Base-by-base conservation (phyloP, 768 basidiomycete species). In the Psilocybe cyanescens region DNA sequence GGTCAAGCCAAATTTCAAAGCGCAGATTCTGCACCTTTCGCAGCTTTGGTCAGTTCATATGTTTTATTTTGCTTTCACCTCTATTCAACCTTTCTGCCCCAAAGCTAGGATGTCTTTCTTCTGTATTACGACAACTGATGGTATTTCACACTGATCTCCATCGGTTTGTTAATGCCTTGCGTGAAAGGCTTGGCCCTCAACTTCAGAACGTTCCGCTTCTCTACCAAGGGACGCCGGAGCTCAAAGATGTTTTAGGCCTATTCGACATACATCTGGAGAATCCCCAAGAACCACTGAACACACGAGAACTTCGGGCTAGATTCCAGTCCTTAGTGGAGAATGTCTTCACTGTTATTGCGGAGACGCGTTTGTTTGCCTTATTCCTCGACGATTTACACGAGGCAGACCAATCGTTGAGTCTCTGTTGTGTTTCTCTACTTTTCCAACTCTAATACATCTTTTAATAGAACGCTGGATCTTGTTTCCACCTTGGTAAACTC, bases 351-450 rank as follows among this genome's bases (percentile, higher is more conserved):
- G 85, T 89, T 17, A 82, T 91, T 45, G 83, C 89, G 1, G 88
- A 91, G 68, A 89, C 87, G 6, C 78, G 88, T 37, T 72, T 90
- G 52, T 85, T 92, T 64, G 89, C 89, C 0, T 72, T 92, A 54
- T 90, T 90, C 66, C 76, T 90, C 47, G 89, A 91, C 68, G 89
- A 91, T 71, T 72, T 91, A 14, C 90, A 92, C 61, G 89, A 89
- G 66, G 89, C 90, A 8, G 86, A 90, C 69, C 84, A 86, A 61
- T 88, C 87, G 84, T 90, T 70, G 41, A 67, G 65, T 62, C 48
- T 60, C 28, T 11, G 12, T 24, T 29, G 35, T 39, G 29, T 30
- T 30, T 53, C 55, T 57, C 56, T 58, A 57, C 61, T 51, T 45
- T 7, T 39, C 30, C 35, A 41, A 6, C 28, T 30, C 56, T 24